Conservation (phyloP, 2,329 filamentous ascomycete species). For the Trichoderma oligosporum region DNA sequence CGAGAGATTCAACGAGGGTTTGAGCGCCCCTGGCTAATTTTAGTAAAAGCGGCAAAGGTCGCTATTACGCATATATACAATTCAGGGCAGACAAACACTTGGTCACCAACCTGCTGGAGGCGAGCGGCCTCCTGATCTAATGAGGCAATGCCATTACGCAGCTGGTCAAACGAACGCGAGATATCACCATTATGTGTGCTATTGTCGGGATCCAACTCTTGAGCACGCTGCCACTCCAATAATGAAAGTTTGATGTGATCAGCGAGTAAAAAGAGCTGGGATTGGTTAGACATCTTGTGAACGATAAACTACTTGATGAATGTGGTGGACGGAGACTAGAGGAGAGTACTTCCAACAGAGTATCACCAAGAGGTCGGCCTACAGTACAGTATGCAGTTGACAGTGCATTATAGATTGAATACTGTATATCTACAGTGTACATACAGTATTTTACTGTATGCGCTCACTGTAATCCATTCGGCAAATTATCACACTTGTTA, state of each 20-base stretch:
- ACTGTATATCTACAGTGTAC: too few relatives aligned
- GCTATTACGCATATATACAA: not conserved
- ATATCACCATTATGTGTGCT: conserved; percentile 86
- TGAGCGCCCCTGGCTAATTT: conserved; percentile 41
- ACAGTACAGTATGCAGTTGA: not conserved
- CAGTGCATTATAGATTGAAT: too few relatives aligned
- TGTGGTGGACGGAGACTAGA: not conserved
- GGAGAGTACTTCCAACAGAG: not conserved
- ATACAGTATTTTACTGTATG: too few relatives aligned
- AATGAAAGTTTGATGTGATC: conserved; percentile 97
- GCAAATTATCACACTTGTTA: too few relatives aligned
- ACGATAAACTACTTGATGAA: not conserved
- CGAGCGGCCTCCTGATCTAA: conserved; percentile 63
- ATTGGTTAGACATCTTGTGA: conserved; percentile 45
- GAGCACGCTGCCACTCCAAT: conserved; percentile 83
- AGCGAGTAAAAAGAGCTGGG: conserved; percentile 85
- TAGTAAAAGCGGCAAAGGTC: not conserved
- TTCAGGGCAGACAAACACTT: conserved; percentile 46
- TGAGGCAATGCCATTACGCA: conserved; percentile 72
- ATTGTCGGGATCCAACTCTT: conserved; percentile 72
- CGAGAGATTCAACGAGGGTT: conserved; percentile 59
- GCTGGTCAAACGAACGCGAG: conserved; percentile 79
- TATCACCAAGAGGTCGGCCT: not conserved
- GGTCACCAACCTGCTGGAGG: conserved; percentile 61
- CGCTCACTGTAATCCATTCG: too few relatives aligned